Base-by-base conservation (phyloP, 768 basidiomycete genomes). In the Trametes villosa region DNA sequence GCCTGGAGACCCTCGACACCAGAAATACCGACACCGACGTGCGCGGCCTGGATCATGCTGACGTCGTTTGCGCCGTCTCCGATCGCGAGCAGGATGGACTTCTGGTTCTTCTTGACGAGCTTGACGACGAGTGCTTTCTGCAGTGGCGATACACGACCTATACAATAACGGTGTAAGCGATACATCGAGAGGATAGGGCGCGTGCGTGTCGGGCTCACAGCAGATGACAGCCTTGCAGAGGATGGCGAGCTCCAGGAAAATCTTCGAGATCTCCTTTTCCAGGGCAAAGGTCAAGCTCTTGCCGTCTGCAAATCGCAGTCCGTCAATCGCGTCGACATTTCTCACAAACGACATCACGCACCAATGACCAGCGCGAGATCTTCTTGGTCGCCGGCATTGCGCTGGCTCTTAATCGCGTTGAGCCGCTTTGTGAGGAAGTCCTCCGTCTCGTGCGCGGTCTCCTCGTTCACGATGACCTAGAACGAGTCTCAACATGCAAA, bases 1-100 rank as follows among this genome's bases (percentile, higher is more conserved):
- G 97, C 97, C 90, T 98, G 97, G 5, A 99, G 79, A 75, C 97
- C 97, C 90, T 99, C 96, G 24, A 98, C 92, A 53, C 96, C 96
- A 45, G 96, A 98, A 48, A 98, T 98, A 68, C 96, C 96, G 55
- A 98, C 89, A 30, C 96, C 96, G 46, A 98, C 92, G 71, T 98
- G 96, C 0, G 96, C 96, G 34, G 96, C 96, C 72, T 98, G 96
- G 60, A 98, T 98, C 96, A 98, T 98, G 71, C 93, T 93, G 67
- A 98, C 96, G 73, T 98, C 96, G 73, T 98, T 98, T 2, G 96
- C 96, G 50, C 96, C 96, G 65, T 98, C 96, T 22, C 96, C 96
- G 51, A 98, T 98, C 3, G 96, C 96, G 9, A 98, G 84, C n/a
- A 97, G 79, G 54, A 97, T 93, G 8, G 94, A 83, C 58, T 94